Conservation (phyloP, 495 filamentous ascomycete genomes). For the Penicillium coffeae region DNA sequence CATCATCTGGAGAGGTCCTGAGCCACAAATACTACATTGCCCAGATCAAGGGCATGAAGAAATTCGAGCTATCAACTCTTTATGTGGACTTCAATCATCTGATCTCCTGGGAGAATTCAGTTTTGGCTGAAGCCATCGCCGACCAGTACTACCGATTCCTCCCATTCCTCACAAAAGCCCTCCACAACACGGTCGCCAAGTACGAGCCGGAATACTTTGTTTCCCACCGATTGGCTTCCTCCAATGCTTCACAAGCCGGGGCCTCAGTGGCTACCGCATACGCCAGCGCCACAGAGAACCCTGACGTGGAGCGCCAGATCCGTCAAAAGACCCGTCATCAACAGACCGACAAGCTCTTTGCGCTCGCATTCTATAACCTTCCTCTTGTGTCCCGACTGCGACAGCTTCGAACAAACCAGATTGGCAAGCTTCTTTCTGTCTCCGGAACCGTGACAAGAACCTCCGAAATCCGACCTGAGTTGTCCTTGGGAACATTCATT, state of each 20-base stretch:
- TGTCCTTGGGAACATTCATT: constrained; percentile 86
- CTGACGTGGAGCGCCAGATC: constrained; percentile 30
- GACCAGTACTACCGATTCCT: constrained; percentile 92
- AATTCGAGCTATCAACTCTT: constrained; percentile 85
- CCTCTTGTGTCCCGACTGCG: constrained; percentile 90
- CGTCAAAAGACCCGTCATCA: constrained; percentile 75
- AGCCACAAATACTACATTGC: constrained; percentile 96
- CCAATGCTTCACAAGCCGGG: constrained; percentile 55
- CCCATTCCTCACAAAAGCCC: constrained; percentile 81
- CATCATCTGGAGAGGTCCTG: constrained; percentile 66
- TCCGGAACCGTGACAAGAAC: constrained; percentile 96
- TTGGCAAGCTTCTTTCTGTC: constrained; percentile 88
- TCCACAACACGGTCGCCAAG: constrained; percentile 91
- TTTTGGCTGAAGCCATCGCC: constrained; percentile 77
- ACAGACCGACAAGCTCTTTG: constrained; percentile 93
- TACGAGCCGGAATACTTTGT: constrained; percentile 92
- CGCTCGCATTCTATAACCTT: constrained; percentile 93
- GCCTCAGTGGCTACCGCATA: constrained; percentile 65
- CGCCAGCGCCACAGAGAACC: constrained; percentile 59
- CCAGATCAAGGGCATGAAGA: constrained; percentile 85
- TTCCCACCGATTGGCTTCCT: constrained; percentile 76
- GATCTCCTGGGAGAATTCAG: constrained; percentile 61
- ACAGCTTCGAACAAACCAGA: constrained; percentile 82
- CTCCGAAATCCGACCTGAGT: constrained; percentile 91
- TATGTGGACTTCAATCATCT: constrained; percentile 96